Base-by-base conservation (phyloP, 768 basidiomycete genomes). In the Kondoa subrosea region DNA sequence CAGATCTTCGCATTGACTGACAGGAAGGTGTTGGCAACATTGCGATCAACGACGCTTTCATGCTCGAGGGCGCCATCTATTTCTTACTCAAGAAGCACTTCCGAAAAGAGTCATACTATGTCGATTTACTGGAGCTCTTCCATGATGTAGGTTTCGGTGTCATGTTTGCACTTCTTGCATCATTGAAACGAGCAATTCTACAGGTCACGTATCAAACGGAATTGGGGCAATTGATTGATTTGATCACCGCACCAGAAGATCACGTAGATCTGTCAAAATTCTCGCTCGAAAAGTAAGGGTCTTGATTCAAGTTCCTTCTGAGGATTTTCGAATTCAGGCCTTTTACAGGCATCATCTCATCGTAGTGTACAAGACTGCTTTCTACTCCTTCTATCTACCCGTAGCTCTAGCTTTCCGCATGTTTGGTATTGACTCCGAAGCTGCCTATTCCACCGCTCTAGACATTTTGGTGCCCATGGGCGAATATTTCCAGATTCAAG, bases 401-500 rank as follows among this genome's bases (percentile, higher is more conserved):
- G 90, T 97, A 71, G 95, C 93, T 16, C 85, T 91, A 71, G 91
- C 91, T 14, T 86, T 97, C 85, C 83, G 85, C 77, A 80, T 91
- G 77, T 76, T 77, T 75, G 79, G 80, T 61, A 68, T 79, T 70
- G 71, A 78, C 71, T 31, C 78, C 81, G 75, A 78, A 14, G 80
- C 81, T 61, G 83, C 86, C 2, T 93, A 88, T 80, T 82, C 85
- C 57, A 76, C 84, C 71, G 87, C 92, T 0, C 80, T 83, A 40
- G 82, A 83, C 58, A 91, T 99, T 76, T 83, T 97, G 56, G 79
- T 97, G 66, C 89, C 89, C 2, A 82, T 97, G 67, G 93, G 93
- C 61, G 91, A 95, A 78, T 99, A 97, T 79, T 97, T 97, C 85
- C 93, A 99, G 78, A 82, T 93, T 68, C 93, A 99, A 78, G 93